Percentiles rank a stretch among this genome's conserved stretches.
Evolutionary conservation across 768 basidiomycete species (phyloP).

Genomic region (Crepidotus variabilis): DNA sequence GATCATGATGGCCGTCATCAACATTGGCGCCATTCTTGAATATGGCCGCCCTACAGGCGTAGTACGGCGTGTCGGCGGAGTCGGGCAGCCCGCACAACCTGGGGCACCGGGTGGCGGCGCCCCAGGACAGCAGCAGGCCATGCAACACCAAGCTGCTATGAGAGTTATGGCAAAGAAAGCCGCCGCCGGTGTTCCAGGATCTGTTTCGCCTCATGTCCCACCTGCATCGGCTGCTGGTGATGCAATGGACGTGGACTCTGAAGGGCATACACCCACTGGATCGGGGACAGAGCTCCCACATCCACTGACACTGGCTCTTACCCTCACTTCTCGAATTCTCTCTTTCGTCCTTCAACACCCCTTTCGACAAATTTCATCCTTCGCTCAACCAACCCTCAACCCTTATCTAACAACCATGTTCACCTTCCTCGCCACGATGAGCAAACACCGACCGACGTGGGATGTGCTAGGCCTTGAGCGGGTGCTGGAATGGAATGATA

Average conservation of each 20-base stretch:
- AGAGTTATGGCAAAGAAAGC: conserved; percentile 51
- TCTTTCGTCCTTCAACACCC: conserved; percentile 65
- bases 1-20: conserved; percentile 94
- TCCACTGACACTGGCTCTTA: conserved; percentile 69
- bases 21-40: conserved; percentile 79
- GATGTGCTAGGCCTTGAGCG: neutral
- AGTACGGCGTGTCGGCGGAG: conserved; percentile 58
- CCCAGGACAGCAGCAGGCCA: neutral
- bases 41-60: conserved; percentile 78
- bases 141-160: conserved; percentile 24
- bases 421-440: conserved; percentile 81
- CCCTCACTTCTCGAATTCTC: conserved; percentile 78
- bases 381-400: conserved; percentile 57
- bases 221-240: conserved; percentile 43
- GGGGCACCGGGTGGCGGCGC: conserved; percentile 22
- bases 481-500: conserved; percentile 74
- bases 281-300: conserved; percentile 49
- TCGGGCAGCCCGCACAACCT: conserved; percentile 35
- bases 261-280: conserved; percentile 26
- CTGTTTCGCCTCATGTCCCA: conserved; percentile 1
- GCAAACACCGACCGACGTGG: conserved; percentile 61
- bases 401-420: conserved; percentile 85
- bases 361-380: conserved; percentile 55
- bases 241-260: conserved; percentile 30
- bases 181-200: conserved; percentile 24